Conservation (phyloP, 2,329 filamentous ascomycete genomes). For the Amylocarpus encephaloides region DNA sequence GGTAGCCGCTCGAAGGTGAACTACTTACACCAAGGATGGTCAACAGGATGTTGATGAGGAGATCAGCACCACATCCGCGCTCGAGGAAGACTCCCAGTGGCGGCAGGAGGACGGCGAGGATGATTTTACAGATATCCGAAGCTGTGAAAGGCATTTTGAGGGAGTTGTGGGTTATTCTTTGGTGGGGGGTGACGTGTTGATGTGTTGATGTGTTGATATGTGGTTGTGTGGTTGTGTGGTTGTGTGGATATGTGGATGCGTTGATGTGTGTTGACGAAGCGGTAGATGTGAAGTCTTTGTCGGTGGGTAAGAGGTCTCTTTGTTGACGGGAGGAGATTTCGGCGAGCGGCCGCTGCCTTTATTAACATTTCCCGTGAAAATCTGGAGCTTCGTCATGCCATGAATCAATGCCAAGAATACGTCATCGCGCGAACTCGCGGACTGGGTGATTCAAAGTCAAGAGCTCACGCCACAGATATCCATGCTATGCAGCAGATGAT, state of each 20-base stretch:
- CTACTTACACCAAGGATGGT: conserved; percentile 70
- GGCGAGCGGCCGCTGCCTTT: too few species aligned
- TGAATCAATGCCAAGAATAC: neutral
- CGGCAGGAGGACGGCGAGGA: conserved; percentile 84
- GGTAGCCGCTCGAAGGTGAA: neutral
- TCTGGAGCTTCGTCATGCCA: neutral
- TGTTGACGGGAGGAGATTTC: too few species aligned
- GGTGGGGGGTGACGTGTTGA: neutral
- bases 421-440: too few species aligned
- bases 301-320: too few species aligned
- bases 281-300: too few species aligned
- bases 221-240: neutral
- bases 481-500: too few species aligned
- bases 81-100: conserved; percentile 92
- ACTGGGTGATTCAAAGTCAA: too few species aligned
- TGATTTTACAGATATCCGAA: conserved; percentile 68
- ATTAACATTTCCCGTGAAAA: too few species aligned
- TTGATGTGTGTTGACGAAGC: too few species aligned
- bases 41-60: conserved; percentile 88
- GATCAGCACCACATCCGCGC: conserved; percentile 75
- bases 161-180: neutral
- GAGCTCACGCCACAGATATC: too few species aligned
- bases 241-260: too few species aligned
- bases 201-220: neutral
- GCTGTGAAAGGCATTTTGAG: conserved; percentile 51